phyloP scores from a whole-genome alignment of 2,329 filamentous ascomycete genomes.

The Akanthomyces uredinophilus region DNA sequence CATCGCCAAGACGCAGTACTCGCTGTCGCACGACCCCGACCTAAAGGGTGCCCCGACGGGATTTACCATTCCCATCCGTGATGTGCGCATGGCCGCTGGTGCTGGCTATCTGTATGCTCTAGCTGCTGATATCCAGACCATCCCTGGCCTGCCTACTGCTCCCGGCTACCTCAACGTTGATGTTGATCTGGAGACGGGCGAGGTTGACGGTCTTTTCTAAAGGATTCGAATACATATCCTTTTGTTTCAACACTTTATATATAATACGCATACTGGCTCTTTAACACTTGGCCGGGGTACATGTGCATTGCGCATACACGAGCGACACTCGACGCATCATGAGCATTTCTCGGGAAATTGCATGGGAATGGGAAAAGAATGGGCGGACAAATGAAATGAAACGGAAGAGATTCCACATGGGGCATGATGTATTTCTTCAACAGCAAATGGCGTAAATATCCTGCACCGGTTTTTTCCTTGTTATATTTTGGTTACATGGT shows the following conservation, averaged over 20 bases:
- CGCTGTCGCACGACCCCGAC: slow-evolving; percentile 83
- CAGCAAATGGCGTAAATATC: slow-evolving; percentile 12
- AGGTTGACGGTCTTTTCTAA: slow-evolving; percentile 66
- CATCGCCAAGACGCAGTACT: slow-evolving; percentile 98
- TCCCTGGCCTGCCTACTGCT: slow-evolving; percentile 89
- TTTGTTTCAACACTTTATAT: background rate
- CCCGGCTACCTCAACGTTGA: slow-evolving; percentile 95
- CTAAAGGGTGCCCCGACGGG: slow-evolving; percentile 93
- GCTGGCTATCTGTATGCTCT: slow-evolving; percentile 88
- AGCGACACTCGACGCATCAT: slow-evolving; percentile 8
- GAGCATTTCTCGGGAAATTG: slow-evolving; percentile 1
- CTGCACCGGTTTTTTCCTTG: slow-evolving; percentile 6
- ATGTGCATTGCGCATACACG: background rate
- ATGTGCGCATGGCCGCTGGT: slow-evolving; percentile 89
- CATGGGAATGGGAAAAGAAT: background rate
- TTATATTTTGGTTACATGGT: background rate
- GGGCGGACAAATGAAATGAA: too few relatives aligned
- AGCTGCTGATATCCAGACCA: slow-evolving; percentile 96
- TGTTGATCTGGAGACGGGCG: slow-evolving; percentile 73
- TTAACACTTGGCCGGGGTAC: slow-evolving; percentile 1
- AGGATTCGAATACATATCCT: background rate
- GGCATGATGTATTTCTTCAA: slow-evolving; percentile 10
- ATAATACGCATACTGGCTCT: background rate
- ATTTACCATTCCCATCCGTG: slow-evolving; percentile 90
- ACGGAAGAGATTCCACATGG: background rate